Evolutionary conservation across 331 rosid genomes (phyloP).

Genomic region (Malus hybrid): DNA sequence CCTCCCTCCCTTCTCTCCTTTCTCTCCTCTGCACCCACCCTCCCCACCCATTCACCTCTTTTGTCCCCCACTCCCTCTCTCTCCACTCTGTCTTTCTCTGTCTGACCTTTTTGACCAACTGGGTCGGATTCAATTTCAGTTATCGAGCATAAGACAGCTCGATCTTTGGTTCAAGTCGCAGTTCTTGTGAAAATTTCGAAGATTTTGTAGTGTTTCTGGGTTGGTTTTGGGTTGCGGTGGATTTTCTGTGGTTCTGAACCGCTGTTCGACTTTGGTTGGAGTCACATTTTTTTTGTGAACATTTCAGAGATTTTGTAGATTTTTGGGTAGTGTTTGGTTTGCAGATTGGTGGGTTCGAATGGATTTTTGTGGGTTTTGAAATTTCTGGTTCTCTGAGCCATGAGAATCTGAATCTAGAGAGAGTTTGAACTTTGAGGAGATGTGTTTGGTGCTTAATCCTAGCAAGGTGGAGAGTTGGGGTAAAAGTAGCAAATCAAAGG

Average conservation of each 20-base stretch:
- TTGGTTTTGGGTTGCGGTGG: not conserved
- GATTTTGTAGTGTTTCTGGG: not conserved
- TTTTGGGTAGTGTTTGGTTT: not conserved
- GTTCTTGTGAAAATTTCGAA: not conserved
- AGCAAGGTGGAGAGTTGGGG: slow-evolving; percentile 59
- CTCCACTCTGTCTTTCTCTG: slow-evolving; percentile 5
- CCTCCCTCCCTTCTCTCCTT: no score
- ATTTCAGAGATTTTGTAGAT: not conserved
- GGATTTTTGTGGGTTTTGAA: slow-evolving; percentile 11
- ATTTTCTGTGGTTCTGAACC: not conserved
- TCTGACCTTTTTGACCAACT: slow-evolving; percentile 20
- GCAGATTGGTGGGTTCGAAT: slow-evolving; percentile 3
- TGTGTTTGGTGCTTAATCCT: slow-evolving; percentile 64
- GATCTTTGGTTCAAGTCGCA: not conserved
- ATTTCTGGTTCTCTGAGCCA: not conserved
- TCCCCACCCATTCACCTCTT: no score
- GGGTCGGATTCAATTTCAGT: slow-evolving; percentile 16
- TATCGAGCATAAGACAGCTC: not conserved
- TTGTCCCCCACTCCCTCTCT: not conserved
- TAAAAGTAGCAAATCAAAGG: slow-evolving; percentile 28
- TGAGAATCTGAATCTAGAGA: slow-evolving; percentile 13
- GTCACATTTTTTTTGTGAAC: not conserved
- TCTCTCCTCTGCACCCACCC: no score
- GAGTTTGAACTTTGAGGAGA: slow-evolving; percentile 19
- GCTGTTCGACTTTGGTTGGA: not conserved